Evolutionary conservation across 192 early-diverging fungal species (phyloP), one percentile per base, ranked within the genome.

Genomic region (Dimargaris xerosporica): DNA sequence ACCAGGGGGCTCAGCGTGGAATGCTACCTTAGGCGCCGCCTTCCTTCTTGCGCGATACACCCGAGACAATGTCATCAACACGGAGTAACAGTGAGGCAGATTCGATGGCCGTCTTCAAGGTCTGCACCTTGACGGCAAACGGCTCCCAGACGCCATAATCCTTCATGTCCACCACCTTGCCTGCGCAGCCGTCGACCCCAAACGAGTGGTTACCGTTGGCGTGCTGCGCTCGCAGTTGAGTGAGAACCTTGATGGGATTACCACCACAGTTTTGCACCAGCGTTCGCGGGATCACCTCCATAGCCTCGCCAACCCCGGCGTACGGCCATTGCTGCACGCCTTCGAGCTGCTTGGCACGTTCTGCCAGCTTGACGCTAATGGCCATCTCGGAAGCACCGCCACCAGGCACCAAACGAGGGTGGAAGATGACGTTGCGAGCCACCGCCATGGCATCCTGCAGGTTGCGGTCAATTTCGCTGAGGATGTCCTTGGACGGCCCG

Each of bases 311-410:
- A 23, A 95, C 86, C 30, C 91, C 90, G 68, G 79, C 87, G 76
- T 99, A 99, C 29, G 94, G 96, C 87, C 89, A 96, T 77, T 95
- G 93, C 73, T 93, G 82, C 6, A 95, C 84, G 26, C 93, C 96
- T 62, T 83, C 83, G 52, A 99, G 71, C 7, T 68, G 61, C 78
- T 94, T 94, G 64, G 91, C 91, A 64, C 89, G 88, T 72, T 92
- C 90, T 41, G 81, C 82, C 16, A 99, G 77, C 61, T 82, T 78
- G n/a, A 94, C 93, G 44, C 86, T 80, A 11, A 99, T 70, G 10
- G 92, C 94, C 92, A 99, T 98, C 70, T 99, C 96, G 3, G 93
- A 91, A 2, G 96, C 94, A 63, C 96, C 96, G 63, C 96, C 96
- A 51, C 96, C 96, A 16, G 96, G 96, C 47, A 86, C 84, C 44